Conservation (phyloP, 2,329 filamentous ascomycete genomes). For the Penicillium concentricum region DNA sequence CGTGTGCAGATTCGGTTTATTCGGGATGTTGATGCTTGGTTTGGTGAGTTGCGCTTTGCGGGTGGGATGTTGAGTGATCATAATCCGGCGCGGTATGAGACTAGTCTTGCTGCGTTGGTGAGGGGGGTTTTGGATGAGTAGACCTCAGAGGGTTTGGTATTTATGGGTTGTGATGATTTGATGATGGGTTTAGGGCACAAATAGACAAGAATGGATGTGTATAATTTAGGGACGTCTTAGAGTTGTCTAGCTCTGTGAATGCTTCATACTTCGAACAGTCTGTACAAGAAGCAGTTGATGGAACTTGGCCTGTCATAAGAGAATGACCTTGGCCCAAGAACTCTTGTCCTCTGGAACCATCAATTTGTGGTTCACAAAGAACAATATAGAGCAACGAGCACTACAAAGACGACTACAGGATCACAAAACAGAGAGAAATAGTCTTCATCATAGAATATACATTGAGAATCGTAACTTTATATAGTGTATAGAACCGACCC, state of each 20-base stretch:
- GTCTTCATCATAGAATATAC: conserved; percentile 16
- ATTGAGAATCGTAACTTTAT: conserved; percentile 20
- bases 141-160: not conserved
- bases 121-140: conserved; percentile 46
- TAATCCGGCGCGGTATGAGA: conserved; percentile 71
- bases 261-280: not conserved
- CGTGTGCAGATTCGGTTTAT: conserved; percentile 70
- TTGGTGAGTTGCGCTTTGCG: conserved; percentile 69
- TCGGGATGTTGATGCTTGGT: conserved; percentile 66
- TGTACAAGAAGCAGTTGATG: not conserved
- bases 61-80: conserved; percentile 75
- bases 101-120: conserved; percentile 61
- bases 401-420: not conserved
- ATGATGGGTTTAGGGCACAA: not conserved
- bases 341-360: no score
- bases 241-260: not conserved
- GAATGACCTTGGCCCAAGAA: not conserved
- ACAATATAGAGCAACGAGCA: no score
- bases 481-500: conserved; percentile 10
- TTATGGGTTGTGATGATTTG: not conserved
- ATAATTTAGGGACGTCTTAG: not conserved
- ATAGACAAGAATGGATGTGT: not conserved
- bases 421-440: not conserved
- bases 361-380: not conserved
- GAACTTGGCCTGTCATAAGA: not conserved